A percentile compares a stretch with the other conserved stretches of the same genome.
These are phyloP conservation scores for Tephrocybe rancida DNA, from an alignment of 768 basidiomycete species.

Conservation along the genomic window DNA sequence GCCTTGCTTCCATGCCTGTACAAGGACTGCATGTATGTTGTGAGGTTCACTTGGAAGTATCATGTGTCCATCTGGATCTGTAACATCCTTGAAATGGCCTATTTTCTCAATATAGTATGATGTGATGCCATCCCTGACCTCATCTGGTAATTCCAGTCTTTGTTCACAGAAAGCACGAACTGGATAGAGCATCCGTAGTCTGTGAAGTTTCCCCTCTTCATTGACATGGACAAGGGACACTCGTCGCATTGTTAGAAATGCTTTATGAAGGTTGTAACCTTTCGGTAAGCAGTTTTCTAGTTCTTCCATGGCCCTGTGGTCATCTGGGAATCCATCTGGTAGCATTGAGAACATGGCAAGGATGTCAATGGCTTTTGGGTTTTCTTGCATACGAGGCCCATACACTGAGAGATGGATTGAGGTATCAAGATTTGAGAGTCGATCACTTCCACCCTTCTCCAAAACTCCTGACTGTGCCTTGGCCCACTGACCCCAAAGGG, in stretches of 20 bases:
- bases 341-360: constrained; percentile 23
- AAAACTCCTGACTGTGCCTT: constrained; percentile 19
- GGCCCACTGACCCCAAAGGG: constrained; percentile 19
- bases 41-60: too few relatives aligned
- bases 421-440: constrained; percentile 22
- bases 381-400: constrained; percentile 18
- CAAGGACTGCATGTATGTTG: too few relatives aligned
- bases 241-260: constrained; percentile 1
- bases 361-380: constrained; percentile 3
- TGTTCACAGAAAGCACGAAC: not conserved
- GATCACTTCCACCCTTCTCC: constrained; percentile 18
- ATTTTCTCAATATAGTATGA: too few relatives aligned
- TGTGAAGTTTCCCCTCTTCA: not conserved
- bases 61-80: too few relatives aligned
- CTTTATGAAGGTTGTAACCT: not conserved
- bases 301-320: not conserved
- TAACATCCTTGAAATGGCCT: too few relatives aligned
- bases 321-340: constrained; percentile 15
- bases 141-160: not conserved
- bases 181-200: not conserved
- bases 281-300: not conserved
- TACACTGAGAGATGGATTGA: constrained; percentile 22
- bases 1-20: too few relatives aligned
- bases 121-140: too few relatives aligned
- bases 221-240: not conserved